These are phyloP conservation scores for Fusarium sp. DNA, from an alignment of 2,329 filamentous ascomycete genomes.

Conservation along the genomic window DNA sequence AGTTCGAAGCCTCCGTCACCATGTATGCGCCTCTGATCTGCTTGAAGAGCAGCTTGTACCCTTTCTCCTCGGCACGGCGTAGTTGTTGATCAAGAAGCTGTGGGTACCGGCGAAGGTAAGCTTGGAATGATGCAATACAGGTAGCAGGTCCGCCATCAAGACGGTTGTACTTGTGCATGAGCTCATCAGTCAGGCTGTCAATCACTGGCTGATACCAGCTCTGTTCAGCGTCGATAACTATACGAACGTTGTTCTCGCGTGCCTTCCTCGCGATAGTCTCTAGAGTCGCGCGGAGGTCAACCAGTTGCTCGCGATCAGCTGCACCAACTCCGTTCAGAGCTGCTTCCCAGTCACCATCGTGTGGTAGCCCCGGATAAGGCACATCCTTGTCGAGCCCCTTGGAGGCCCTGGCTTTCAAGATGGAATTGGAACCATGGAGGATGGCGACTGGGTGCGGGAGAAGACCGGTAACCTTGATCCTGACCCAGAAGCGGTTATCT, in stretches of 20 bases:
- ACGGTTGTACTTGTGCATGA: constrained; percentile 39
- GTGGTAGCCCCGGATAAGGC: constrained; percentile 32
- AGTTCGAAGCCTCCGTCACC: constrained; percentile 15
- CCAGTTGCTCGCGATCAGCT: constrained; percentile 27
- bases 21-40: constrained; percentile 31
- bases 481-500: constrained; percentile 35
- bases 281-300: constrained; percentile 16
- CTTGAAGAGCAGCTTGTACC: constrained; percentile 38
- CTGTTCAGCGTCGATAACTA: constrained; percentile 39
- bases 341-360: constrained; percentile 37
- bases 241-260: constrained; percentile 32
- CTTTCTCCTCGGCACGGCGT: constrained; percentile 28
- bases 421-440: constrained; percentile 27
- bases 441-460: constrained; percentile 31
- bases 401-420: constrained; percentile 24
- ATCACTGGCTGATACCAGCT: constrained; percentile 40
- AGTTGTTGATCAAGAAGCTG: constrained; percentile 40
- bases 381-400: constrained; percentile 33
- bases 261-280: constrained; percentile 33
- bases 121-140: constrained; percentile 34
- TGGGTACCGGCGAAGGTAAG: constrained; percentile 35
- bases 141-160: constrained; percentile 30
- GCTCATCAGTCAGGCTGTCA: constrained; percentile 34
- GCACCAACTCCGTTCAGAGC: constrained; percentile 15
- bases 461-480: constrained; percentile 35